These are phyloP conservation scores for Reticulascus tulasneorum DNA, from an alignment of 2,329 filamentous ascomycete genomes.

Conservation along the genomic window DNA sequence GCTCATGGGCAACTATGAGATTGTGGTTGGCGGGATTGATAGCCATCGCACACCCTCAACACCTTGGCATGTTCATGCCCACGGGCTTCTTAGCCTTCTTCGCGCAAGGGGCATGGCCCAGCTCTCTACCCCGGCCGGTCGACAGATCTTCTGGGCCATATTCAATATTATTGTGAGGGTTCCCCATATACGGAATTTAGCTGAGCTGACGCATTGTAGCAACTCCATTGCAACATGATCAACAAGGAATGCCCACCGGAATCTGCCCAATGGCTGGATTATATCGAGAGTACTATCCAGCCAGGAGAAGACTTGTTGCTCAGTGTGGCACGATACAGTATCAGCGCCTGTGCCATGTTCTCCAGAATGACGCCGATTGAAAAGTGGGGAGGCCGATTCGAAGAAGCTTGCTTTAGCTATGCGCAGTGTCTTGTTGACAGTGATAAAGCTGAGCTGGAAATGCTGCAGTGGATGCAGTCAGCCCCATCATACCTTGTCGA, in stretches of 20 bases:
- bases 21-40: not conserved
- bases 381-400: not conserved
- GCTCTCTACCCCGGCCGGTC: conserved; percentile 19
- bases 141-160: conserved; percentile 32
- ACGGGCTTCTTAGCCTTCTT: conserved; percentile 32
- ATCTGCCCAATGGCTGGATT: conserved; percentile 29
- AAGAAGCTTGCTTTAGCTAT: conserved; percentile 5
- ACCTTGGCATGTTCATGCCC: conserved; percentile 33
- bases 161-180: conserved; percentile 33
- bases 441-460: conserved; percentile 23
- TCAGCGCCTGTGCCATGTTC: conserved; percentile 4
- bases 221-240: conserved; percentile 30
- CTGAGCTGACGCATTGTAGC: conserved; percentile 21
- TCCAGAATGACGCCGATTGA: conserved; percentile 6
- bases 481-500: conserved; percentile 20
- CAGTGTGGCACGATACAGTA: conserved; percentile 3
- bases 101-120: conserved; percentile 25
- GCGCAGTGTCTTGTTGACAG: conserved; percentile 14
- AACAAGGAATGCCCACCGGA: conserved; percentile 30
- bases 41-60: no score
- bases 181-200: no score
- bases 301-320: conserved; percentile 6
- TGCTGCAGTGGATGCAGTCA: conserved; percentile 22
- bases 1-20: conserved; percentile 37
- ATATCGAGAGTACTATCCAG: conserved; percentile 15